Evolutionary conservation across 257 asterid species (phyloP), one percentile per base, ranked within the genome.

Genomic region (Solanum rostratum): DNA sequence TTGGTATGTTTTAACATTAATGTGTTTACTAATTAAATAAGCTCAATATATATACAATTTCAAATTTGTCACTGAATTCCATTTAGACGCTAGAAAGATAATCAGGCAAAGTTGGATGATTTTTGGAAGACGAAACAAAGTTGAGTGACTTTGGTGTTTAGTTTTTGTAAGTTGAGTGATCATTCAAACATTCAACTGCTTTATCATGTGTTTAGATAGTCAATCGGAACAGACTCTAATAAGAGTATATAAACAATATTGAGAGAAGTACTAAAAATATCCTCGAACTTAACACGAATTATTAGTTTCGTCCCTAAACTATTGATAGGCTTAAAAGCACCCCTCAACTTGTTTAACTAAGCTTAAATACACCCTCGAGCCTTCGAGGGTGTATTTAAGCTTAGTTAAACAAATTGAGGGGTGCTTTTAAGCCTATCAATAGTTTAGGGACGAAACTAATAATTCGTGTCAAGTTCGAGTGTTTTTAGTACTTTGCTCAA

Each of bases 1-100:
- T 22, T 91, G 92, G 94, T 90, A 49, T 16, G 16, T 2, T 74
- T 63, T 22, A 57, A 57, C 29, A 6, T 54, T 54, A 24, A 54
- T 19, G 5, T 54, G 62, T 7, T 19, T 19, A 54, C 62, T 54
- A 54, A 54, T 54, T 54, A 54, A 53, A 6, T 54, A 22, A 0
- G 0, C 22, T 54, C 10, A 54, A 19, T 54, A 54, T 54, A 54
- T 54, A 4, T 27, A 59, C 0, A 0, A 22, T 60, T 22, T 4
- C 4, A 33, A 33, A 33, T 33, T 33, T 60, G 1, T 22, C 3
- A 10, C 13, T 45, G 10, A 59, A 60, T 4, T 59, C 5, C 10
- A 63, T 27, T 63, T 27, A 24, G 2, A 0, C 41, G 14, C 39
- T 5, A 33, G 53, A 49, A 49, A 10, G 53, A 14, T 49, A 49